Conservation (phyloP, 208 protist species). For the Leishmania amazonensis region DNA sequence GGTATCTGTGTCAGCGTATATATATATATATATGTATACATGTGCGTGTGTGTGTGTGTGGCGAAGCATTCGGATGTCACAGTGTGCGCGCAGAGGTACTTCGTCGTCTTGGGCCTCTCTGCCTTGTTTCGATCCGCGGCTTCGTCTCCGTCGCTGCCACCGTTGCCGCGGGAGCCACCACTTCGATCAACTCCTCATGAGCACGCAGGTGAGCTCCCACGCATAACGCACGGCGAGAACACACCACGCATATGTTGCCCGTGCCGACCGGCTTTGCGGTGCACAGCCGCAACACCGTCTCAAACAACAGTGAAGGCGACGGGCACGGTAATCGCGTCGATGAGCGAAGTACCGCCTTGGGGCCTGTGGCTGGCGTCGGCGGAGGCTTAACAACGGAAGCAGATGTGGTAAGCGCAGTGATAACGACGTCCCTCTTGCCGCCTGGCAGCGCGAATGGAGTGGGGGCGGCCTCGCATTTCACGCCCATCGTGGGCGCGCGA, state of each 20-base stretch:
- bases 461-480: not conserved
- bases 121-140: not conserved
- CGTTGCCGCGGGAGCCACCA: not conserved
- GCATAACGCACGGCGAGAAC: not conserved
- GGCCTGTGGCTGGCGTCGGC: not conserved
- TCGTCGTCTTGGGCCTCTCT: not conserved
- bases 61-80: not conserved
- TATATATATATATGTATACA: not conserved
- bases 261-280: not conserved
- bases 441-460: too few species aligned
- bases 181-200: too few species aligned
- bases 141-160: not conserved
- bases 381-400: not conserved
- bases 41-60: constrained; percentile 1
- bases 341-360: not conserved
- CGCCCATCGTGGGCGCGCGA: constrained; percentile 13
- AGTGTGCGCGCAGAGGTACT: not conserved
- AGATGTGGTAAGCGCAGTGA: not conserved
- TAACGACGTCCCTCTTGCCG: not conserved
- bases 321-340: not conserved
- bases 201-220: not conserved
- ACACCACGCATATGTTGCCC: not conserved
- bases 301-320: not conserved
- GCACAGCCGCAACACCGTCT: constrained; percentile 2
- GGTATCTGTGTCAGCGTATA: not conserved